Percentiles rank a stretch among this genome's conserved stretches.
These are phyloP conservation scores for Symmetrospora coprosmae DNA, from an alignment of 768 basidiomycete genomes.

Conservation along the genomic window DNA sequence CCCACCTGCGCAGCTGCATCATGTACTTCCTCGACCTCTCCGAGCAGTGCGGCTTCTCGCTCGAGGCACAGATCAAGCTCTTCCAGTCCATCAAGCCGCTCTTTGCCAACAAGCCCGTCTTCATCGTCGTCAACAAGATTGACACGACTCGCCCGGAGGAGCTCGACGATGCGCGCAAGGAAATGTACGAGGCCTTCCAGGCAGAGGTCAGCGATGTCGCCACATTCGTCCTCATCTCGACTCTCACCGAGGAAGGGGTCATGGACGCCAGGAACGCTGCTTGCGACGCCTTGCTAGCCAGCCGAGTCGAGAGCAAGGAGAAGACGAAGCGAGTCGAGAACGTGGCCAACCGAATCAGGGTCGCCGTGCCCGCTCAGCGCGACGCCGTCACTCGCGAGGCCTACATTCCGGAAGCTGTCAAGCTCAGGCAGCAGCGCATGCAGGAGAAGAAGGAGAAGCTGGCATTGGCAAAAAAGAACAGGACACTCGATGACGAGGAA, in stretches of 20 bases:
- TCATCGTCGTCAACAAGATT: conserved; percentile 96
- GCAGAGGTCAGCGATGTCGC: conserved; percentile 47
- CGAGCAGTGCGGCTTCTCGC: conserved; percentile 93
- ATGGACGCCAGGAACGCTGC: conserved; percentile 91
- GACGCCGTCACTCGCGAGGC: conserved; percentile 79
- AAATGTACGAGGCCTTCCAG: conserved; percentile 76
- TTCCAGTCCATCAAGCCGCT: conserved; percentile 99
- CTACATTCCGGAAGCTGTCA: conserved; percentile 74
- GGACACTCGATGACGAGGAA: conserved; percentile 61
- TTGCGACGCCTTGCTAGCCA: conserved; percentile 86
- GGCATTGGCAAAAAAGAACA: conserved; percentile 58
- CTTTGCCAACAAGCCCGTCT: conserved; percentile 77
- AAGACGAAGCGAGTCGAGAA: conserved; percentile 84
- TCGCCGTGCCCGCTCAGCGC: conserved; percentile 73
- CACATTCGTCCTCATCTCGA: conserved; percentile 68
- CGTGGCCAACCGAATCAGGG: conserved; percentile 88
- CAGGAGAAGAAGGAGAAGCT: conserved; percentile 69
- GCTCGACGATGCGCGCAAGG: conserved; percentile 57
- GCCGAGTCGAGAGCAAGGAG: conserved; percentile 84
- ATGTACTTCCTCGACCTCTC: conserved; percentile 98
- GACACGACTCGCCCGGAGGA: conserved; percentile 82
- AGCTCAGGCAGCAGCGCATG: conserved; percentile 31
- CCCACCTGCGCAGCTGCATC: conserved; percentile 83
- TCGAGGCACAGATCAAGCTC: conserved; percentile 95
- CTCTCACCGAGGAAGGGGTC: conserved; percentile 91